Conservation (phyloP, 352 stramenopile species). For the Phytopythium oedochilum region DNA sequence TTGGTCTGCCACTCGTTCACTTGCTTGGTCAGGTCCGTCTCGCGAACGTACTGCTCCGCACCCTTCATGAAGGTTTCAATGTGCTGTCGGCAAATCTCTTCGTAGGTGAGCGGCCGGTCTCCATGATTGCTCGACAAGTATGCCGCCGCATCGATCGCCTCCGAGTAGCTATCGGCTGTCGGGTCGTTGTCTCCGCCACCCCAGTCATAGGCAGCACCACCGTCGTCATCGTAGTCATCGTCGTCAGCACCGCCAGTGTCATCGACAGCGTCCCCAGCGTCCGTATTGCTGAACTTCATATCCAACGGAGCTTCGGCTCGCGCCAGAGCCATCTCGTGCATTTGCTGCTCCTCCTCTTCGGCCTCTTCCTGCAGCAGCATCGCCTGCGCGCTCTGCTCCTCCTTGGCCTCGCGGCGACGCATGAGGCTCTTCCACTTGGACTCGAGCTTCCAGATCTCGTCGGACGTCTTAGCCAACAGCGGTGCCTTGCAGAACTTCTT, state of each 20-base stretch:
- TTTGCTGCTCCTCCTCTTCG: slow-evolving; percentile 56
- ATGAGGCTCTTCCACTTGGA: slow-evolving; percentile 62
- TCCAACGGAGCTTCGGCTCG: slow-evolving; percentile 31
- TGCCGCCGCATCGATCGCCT: not conserved
- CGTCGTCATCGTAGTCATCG: slow-evolving; percentile 31
- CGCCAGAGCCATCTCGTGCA: slow-evolving; percentile 36
- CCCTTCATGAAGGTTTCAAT: slow-evolving; percentile 78
- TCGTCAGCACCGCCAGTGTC: slow-evolving; percentile 21
- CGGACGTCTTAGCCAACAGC: slow-evolving; percentile 45
- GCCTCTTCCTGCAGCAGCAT: slow-evolving; percentile 66
- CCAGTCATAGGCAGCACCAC: slow-evolving; percentile 13
- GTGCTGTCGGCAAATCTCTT: slow-evolving; percentile 73
- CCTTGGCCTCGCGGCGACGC: slow-evolving; percentile 35
- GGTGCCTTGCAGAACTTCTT: slow-evolving; percentile 54
- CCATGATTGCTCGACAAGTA: not conserved
- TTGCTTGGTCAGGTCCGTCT: slow-evolving; percentile 64
- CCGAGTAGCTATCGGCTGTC: slow-evolving; percentile 13
- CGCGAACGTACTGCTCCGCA: slow-evolving; percentile 73
- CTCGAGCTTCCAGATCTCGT: slow-evolving; percentile 57
- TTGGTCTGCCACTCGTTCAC: slow-evolving; percentile 79
- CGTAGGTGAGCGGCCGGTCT: slow-evolving; percentile 42
- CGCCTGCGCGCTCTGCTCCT: slow-evolving; percentile 55
- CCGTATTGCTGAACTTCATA: slow-evolving; percentile 25
- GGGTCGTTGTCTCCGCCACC: slow-evolving; percentile 25
- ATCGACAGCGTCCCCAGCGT: slow-evolving; percentile 11